Evolutionary conservation across 371 early-diverging fungal genomes (phyloP).

Genomic region (Lichtheimia ramosa): DNA sequence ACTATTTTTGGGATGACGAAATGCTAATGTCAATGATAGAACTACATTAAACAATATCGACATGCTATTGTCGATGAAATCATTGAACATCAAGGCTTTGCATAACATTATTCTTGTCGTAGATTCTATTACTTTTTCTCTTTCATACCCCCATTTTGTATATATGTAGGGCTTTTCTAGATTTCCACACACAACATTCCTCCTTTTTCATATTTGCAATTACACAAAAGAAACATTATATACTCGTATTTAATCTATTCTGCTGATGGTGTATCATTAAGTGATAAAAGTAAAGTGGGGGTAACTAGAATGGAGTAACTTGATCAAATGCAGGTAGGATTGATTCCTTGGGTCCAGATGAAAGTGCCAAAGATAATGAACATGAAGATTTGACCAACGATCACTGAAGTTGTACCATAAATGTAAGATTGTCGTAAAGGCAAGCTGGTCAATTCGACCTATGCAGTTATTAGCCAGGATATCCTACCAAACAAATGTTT

Average conservation of each 20-base stretch:
- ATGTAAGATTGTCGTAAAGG: slow-evolving; percentile 35
- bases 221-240: neutral
- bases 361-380: slow-evolving; percentile 53
- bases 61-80: slow-evolving; percentile 30
- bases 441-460: slow-evolving; percentile 49
- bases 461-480: neutral
- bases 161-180: no score
- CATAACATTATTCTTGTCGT: slow-evolving; percentile 6
- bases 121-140: neutral
- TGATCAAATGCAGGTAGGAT: slow-evolving; percentile 9
- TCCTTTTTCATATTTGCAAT: neutral
- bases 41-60: slow-evolving; percentile 30
- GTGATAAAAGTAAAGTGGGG: neutral
- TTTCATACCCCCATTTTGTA: neutral
- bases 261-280: neutral
- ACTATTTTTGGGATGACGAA: neutral
- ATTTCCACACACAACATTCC: neutral
- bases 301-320: neutral
- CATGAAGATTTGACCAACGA: slow-evolving; percentile 50
- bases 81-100: slow-evolving; percentile 16
- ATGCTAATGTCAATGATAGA: slow-evolving; percentile 9
- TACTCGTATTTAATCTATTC: no score
- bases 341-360: slow-evolving; percentile 50
- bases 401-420: slow-evolving; percentile 49
- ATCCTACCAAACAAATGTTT: neutral